These are phyloP conservation scores for Drechslerella coelobrocha DNA, from an alignment of 2,329 filamentous ascomycete genomes.

Conservation along the genomic window DNA sequence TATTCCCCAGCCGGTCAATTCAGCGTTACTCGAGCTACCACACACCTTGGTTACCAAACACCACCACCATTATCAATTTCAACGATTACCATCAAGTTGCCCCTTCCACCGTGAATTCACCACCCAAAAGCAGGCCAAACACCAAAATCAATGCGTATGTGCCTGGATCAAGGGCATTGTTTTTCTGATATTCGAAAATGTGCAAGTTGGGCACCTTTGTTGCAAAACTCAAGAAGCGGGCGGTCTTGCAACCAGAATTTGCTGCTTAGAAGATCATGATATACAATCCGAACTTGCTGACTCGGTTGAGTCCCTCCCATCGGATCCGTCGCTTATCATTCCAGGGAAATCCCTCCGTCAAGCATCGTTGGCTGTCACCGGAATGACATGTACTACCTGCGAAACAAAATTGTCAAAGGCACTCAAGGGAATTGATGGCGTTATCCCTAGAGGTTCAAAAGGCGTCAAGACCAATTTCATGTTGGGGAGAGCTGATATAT, in stretches of 20 bases:
- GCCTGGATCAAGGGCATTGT: slow-evolving; percentile 29
- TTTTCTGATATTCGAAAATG: slow-evolving; percentile 20
- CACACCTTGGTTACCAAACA: slow-evolving; percentile 25
- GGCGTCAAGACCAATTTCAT: slow-evolving; percentile 40
- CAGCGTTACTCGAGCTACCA: slow-evolving; percentile 7
- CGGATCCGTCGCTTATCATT: slow-evolving; percentile 10
- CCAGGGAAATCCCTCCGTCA: slow-evolving; percentile 19
- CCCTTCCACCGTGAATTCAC: slow-evolving; percentile 22
- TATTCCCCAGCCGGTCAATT: slow-evolving; percentile 8
- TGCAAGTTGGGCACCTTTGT: slow-evolving; percentile 22
- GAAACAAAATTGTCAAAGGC: slow-evolving; percentile 68
- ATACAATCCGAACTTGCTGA: slow-evolving; percentile 19
- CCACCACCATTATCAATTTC: slow-evolving; percentile 33
- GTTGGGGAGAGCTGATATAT: slow-evolving; percentile 36
- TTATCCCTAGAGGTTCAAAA: slow-evolving; percentile 30
- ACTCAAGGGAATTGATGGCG: slow-evolving; percentile 15
- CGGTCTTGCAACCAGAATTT: neutral
- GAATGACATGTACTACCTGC: slow-evolving; percentile 77
- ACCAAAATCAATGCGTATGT: slow-evolving; percentile 9
- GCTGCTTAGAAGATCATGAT: slow-evolving; percentile 32
- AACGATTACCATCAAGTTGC: slow-evolving; percentile 10
- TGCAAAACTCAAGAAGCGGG: slow-evolving; percentile 16
- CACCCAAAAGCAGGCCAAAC: neutral
- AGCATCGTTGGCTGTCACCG: slow-evolving; percentile 58
- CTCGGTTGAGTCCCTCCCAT: slow-evolving; percentile 29